A percentile compares a stretch with the other conserved stretches of the same genome.
Evolutionary conservation across 352 stramenopile genomes (phyloP).

Genomic region (Phytophthora europaea): DNA sequence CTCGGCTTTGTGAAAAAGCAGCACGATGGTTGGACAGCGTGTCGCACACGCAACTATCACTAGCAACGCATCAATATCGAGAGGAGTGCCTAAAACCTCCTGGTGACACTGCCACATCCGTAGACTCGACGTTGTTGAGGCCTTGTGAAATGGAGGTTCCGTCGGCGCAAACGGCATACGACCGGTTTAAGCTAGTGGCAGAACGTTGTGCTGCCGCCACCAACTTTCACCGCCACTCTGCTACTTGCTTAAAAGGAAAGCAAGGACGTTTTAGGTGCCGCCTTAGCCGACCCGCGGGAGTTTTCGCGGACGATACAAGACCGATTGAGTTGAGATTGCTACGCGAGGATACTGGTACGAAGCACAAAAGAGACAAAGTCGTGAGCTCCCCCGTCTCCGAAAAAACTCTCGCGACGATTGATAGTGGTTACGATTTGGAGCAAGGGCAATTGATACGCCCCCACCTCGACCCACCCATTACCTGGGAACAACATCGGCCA

Average conservation of each 20-base stretch:
- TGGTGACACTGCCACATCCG: background rate
- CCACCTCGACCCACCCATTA: background rate
- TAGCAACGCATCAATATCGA: background rate
- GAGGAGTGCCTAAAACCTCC: background rate
- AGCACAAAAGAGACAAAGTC: background rate
- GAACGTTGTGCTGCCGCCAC: background rate
- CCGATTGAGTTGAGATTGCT: background rate
- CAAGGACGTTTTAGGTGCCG: background rate
- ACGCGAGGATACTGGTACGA: background rate
- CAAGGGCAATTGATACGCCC: background rate
- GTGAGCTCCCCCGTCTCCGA: background rate
- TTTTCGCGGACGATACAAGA: background rate
- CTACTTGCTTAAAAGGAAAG: slow-evolving; percentile 2
- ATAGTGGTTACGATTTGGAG: background rate
- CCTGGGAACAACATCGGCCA: slow-evolving; percentile 4
- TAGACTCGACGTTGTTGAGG: background rate
- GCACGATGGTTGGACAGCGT: background rate
- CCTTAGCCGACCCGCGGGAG: background rate
- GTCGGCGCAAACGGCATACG: background rate
- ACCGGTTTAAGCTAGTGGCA: background rate
- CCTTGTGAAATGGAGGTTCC: slow-evolving; percentile 4
- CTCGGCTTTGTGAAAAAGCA: background rate
- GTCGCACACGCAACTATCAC: background rate
- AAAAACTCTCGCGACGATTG: background rate
- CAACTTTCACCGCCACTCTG: slow-evolving; percentile 1